Evolutionary conservation across 2,329 filamentous ascomycete species (phyloP), one percentile per base, ranked within the genome.

Genomic region (Phialemoniopsis sp.): DNA sequence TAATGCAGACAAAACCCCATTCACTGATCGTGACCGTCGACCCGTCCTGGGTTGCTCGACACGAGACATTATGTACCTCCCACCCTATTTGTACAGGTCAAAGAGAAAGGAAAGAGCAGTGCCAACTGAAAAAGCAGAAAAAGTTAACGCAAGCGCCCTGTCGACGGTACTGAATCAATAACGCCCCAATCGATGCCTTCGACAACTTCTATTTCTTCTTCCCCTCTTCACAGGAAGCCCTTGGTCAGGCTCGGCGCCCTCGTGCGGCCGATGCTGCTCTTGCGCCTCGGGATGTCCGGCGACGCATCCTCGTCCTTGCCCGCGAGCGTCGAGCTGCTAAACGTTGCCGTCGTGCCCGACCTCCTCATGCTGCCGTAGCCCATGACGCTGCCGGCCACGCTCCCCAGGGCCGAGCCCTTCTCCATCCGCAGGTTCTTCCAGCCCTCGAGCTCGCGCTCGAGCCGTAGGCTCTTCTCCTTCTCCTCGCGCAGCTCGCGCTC

Each of bases 401-500:
- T 47, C 32, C 42, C 40, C 18, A 38, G 46, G n/a, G 19, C 52
- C 4, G 60, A 59, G 9, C 63, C 66, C 59, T 75, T 81, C 54
- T 90, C 86, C 46, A 79, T 69, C 28, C 85, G 72, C 19, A 90
- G 65, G 48, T 84, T 87, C 59, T 91, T 94, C 78, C 85, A 87
- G 3, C 80, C 82, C 50, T 94, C 89, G 8, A 96, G 63, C 63
- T 97, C 91, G 35, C 89, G 80, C 64, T 96, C 90, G n/a, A 97
- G 70, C 26, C 85, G 76, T 19, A 90, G 66, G 1, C 72, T 75
- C 63, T 86, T 91, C 64, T 97, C 93, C 46, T 78, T 80, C 63
- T 95, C 91, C 60, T 96, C 89, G 7, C 89, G 78, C 13, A 96
- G 74, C 55, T 97, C 91, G 32, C 91, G 81, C 62, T 98, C 91